Conservation (phyloP, 1,139 yeast species). For the Lodderomyces elongisporus region DNA sequence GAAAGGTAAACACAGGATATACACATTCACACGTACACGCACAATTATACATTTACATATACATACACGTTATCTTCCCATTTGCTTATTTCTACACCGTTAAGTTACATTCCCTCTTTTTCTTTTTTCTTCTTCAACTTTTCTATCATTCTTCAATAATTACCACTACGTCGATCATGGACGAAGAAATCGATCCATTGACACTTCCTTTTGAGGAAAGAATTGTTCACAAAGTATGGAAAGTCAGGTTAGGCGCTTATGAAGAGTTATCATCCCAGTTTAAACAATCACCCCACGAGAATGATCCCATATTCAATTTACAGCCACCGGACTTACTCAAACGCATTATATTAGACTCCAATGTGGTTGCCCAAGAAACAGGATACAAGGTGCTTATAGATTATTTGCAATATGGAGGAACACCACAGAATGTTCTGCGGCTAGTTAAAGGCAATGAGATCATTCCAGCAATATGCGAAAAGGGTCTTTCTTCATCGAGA, state of each 20-base stretch:
- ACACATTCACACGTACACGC: too few relatives aligned
- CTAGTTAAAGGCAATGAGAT: constrained; percentile 36
- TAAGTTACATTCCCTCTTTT: too few relatives aligned
- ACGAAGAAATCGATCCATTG: constrained; percentile 57
- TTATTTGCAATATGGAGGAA: constrained; percentile 59
- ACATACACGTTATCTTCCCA: too few relatives aligned
- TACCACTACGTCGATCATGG: too few relatives aligned
- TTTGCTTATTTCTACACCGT: too few relatives aligned
- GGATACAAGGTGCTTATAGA: constrained; percentile 57
- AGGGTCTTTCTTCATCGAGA: constrained; percentile 72
- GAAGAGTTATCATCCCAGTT: constrained; percentile 57
- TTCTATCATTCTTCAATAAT: too few relatives aligned
- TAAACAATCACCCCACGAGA: constrained; percentile 48
- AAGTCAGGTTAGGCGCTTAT: constrained; percentile 78
- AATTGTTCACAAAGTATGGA: constrained; percentile 79
- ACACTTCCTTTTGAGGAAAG: constrained; percentile 63
- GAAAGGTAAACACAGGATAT: too few relatives aligned
- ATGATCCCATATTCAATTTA: constrained; percentile 48
- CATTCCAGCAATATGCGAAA: constrained; percentile 65
- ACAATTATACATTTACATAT: too few relatives aligned
- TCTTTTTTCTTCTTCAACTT: too few relatives aligned
- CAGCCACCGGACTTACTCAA: constrained; percentile 38
- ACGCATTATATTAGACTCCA: constrained; percentile 64
- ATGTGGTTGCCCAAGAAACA: constrained; percentile 89
- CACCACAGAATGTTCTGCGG: constrained; percentile 26